Base-by-base conservation (phyloP, 306 rosid species). In the Abrus precatorius region DNA sequence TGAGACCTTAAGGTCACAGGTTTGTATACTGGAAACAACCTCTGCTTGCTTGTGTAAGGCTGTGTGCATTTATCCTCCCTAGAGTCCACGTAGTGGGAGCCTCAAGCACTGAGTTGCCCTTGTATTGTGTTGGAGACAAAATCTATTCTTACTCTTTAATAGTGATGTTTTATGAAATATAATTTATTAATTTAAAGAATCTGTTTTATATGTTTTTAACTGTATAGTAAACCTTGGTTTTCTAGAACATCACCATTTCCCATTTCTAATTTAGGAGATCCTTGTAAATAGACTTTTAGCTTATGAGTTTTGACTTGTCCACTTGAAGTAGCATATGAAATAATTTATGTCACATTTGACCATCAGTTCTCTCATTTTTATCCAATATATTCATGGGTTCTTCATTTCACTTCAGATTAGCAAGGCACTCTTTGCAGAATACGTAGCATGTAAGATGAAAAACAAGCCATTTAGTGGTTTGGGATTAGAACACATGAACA, bases 401-500 rank as follows among this genome's bases (percentile, higher is more conserved):
- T 75, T 27, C 59, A 64, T 84, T 79, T 73, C 55, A 64, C 40
- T 62, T 34, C 95, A 95, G 99, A 88, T 93, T 74, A 91, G 99
- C 97, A 95, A 95, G 89, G 95, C 97, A 59, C 94, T 95, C 67
- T 86, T 89, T 63, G 88, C 81, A 48, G 97, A 90, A 83, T 93
- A 81, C 84, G 12, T 84, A 66, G 87, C 91, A 50, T 82, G 86
- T 75, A 85, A 86, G 86, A 93, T 74, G 71, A 88, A 70, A 86
- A 93, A 87, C 63, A 88, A 84, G 64, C 97, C 97, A 73, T 90
- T 89, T 83, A 83, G 81, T 66, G 92, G 92, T 28, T 82, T 93
- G 76, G 99, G 97, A 55, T 89, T 95, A 74, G 99, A 91, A 71
- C 94, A 95, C 88, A 95, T 95, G 97, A 93, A 95, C 85, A 72